These are phyloP conservation scores for Warburgia ugandensis DNA, from an alignment of 164 flowering plant genomes.

Conservation along the genomic window DNA sequence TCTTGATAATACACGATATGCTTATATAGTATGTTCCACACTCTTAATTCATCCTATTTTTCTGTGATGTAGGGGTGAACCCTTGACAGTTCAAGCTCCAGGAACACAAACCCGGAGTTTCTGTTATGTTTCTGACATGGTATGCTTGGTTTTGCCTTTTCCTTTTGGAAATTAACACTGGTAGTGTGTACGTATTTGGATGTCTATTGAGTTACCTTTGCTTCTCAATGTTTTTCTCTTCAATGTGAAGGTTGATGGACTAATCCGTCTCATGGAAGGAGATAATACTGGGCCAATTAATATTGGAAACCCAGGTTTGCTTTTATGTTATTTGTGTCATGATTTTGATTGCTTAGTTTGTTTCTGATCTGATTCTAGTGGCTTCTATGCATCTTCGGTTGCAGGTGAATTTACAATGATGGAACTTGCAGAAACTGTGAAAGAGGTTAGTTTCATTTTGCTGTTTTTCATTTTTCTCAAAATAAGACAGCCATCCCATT, in stretches of 20 bases:
- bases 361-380: too few species aligned
- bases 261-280: constrained; percentile 78
- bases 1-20: too few species aligned
- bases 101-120: constrained; percentile 82
- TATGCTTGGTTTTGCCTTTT: constrained; percentile 17
- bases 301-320: constrained; percentile 72
- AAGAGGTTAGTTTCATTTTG: constrained; percentile 41
- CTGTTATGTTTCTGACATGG: constrained; percentile 83
- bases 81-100: constrained; percentile 66
- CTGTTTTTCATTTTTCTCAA: too few species aligned
- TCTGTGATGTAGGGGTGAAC: constrained; percentile 33
- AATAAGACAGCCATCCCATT: background rate
- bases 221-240: too few species aligned
- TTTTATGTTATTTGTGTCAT: background rate
- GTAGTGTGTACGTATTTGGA: background rate
- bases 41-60: too few species aligned
- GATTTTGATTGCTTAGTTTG: too few species aligned
- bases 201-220: background rate
- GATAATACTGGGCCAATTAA: constrained; percentile 72
- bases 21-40: too few species aligned
- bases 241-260: constrained; percentile 61
- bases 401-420: constrained; percentile 85
- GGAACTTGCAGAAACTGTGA: constrained; percentile 88
- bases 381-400: too few species aligned
- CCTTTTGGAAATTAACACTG: background rate